Conservation (phyloP, 1,284 basidiomycete genomes). For the Puccinia novopanici region DNA sequence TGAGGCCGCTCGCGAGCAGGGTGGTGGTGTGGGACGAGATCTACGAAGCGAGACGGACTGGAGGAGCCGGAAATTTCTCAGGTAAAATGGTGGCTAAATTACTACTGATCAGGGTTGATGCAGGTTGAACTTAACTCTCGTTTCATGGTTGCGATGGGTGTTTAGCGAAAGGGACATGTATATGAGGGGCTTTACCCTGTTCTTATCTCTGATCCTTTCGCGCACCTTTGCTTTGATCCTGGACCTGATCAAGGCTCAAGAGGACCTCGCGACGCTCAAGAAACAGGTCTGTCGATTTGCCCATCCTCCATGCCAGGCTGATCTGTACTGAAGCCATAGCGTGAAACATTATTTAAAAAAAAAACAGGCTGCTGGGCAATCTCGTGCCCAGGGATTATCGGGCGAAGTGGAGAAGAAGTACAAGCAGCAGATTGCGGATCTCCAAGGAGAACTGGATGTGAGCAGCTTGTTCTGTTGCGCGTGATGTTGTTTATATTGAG, state of each 20-base stretch:
- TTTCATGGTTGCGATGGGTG: not conserved
- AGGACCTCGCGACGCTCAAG: slow-evolving; percentile 80
- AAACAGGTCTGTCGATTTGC: slow-evolving; percentile 63
- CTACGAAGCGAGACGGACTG: slow-evolving; percentile 57
- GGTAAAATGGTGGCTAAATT: slow-evolving; percentile 27
- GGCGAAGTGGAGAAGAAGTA: slow-evolving; percentile 50
- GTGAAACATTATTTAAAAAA: not conserved
- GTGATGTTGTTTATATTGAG: not conserved
- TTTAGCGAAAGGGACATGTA: slow-evolving; percentile 48
- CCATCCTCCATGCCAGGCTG: not conserved
- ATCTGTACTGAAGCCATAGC: not conserved
- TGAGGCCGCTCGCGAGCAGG: slow-evolving; percentile 42
- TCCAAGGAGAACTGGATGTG: slow-evolving; percentile 49
- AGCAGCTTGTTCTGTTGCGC: not conserved
- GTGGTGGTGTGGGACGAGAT: slow-evolving; percentile 52
- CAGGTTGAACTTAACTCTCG: too few species aligned
- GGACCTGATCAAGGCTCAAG: slow-evolving; percentile 85
- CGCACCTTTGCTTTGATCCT: slow-evolving; percentile 88
- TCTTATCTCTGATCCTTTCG: slow-evolving; percentile 88
- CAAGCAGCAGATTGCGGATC: slow-evolving; percentile 43
- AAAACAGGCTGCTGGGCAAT: slow-evolving; percentile 33
- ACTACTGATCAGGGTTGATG: too few species aligned
- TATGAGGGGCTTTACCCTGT: slow-evolving; percentile 67
- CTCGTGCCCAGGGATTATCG: slow-evolving; percentile 35
- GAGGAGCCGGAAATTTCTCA: slow-evolving; percentile 57